Percentiles rank a stretch among this genome's conserved stretches.
Conservation (phyloP, 2,329 filamentous ascomycete species). For the Venturia nashicola region DNA sequence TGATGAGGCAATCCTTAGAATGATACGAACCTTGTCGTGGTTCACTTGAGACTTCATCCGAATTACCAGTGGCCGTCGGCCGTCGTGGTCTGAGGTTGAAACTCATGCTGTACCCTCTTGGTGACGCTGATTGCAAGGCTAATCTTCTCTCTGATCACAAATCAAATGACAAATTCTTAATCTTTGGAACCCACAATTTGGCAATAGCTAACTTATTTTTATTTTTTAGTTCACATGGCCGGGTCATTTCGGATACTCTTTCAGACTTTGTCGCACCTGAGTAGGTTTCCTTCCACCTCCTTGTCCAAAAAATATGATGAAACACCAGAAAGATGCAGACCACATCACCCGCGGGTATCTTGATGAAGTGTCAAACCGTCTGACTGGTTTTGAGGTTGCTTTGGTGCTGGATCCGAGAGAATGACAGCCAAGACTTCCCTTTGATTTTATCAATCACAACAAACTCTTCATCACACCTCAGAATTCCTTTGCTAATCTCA, state of each 20-base stretch:
- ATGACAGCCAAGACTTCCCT: too few relatives aligned
- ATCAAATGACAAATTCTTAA: background rate
- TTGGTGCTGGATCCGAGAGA: too few relatives aligned
- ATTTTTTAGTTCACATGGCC: background rate
- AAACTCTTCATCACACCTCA: too few relatives aligned
- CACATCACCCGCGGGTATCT: too few relatives aligned
- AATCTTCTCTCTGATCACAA: conserved; percentile 1
- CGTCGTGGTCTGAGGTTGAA: background rate
- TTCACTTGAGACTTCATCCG: background rate
- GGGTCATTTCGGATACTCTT: background rate
- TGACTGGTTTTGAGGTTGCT: too few relatives aligned
- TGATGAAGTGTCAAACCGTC: too few relatives aligned
- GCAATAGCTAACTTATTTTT: background rate
- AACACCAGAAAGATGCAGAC: too few relatives aligned
- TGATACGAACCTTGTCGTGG: background rate
- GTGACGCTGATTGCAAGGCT: background rate
- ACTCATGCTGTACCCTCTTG: background rate
- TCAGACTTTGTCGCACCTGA: background rate
- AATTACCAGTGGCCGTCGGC: background rate
- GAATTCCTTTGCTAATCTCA: too few relatives aligned
- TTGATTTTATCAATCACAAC: too few relatives aligned
- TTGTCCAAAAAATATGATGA: background rate
- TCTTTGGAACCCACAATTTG: background rate
- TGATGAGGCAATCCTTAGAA: conserved; percentile 1
- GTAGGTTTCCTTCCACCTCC: background rate